Conservation (phyloP, 2,329 filamentous ascomycete species). For the Cercospora zeina region DNA sequence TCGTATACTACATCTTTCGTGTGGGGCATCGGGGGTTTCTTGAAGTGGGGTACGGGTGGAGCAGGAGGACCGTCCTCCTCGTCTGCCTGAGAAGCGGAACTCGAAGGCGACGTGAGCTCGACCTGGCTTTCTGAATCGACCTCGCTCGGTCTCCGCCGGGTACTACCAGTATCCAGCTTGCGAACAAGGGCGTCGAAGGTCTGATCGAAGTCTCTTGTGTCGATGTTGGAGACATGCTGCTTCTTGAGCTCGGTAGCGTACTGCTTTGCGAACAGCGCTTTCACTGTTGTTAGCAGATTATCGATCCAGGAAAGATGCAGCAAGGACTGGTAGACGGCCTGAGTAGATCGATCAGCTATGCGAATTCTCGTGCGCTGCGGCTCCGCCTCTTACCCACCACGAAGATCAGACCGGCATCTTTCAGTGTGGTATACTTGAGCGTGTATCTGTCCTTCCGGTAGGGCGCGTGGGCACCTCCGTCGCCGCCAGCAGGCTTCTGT, state of each 20-base stretch:
- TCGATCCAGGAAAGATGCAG: conserved; percentile 96
- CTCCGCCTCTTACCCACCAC: conserved; percentile 61
- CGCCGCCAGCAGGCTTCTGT: conserved; percentile 58
- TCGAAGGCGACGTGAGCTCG: conserved; percentile 56
- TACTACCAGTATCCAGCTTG: conserved; percentile 64
- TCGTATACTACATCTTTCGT: conserved; percentile 28
- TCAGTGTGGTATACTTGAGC: conserved; percentile 87
- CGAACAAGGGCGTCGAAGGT: conserved; percentile 93
- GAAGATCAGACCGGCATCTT: conserved; percentile 93
- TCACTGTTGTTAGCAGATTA: conserved; percentile 91
- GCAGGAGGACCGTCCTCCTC: conserved; percentile 56
- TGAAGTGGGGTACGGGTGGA: conserved; percentile 50
- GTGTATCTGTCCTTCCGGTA: conserved; percentile 94
- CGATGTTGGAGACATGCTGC: conserved; percentile 72
- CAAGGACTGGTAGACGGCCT: conserved; percentile 96
- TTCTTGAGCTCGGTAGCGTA: conserved; percentile 86
- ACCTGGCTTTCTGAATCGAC: conserved; percentile 39
- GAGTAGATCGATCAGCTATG: conserved; percentile 28
- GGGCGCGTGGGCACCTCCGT: conserved; percentile 59
- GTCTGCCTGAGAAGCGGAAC: conserved; percentile 50
- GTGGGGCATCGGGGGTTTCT: conserved; percentile 46
- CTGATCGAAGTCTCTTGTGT: conserved; percentile 78
- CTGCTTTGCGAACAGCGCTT: conserved; percentile 83
- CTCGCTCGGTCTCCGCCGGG: conserved; percentile 32
- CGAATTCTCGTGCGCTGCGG: neutral